Conservation (phyloP, 352 stramenopile genomes). For the Plasmopara halstedii region DNA sequence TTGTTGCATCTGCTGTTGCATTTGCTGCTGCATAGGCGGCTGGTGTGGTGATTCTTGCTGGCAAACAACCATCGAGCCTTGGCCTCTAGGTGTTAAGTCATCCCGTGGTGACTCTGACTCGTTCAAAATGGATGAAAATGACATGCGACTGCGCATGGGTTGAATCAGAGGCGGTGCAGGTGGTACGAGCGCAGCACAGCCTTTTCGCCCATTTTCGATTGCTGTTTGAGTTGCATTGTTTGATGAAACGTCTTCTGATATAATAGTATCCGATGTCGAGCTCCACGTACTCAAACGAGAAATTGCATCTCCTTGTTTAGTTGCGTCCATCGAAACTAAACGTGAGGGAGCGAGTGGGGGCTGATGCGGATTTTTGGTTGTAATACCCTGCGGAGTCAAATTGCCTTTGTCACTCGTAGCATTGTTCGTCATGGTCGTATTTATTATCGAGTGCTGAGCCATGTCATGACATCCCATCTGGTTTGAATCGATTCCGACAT, state of each 20-base stretch:
- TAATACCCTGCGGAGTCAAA: slow-evolving; percentile 4
- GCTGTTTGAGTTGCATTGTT: slow-evolving; percentile 1
- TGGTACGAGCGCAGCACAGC: slow-evolving; percentile 10
- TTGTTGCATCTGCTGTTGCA: slow-evolving; percentile 6
- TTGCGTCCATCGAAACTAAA: slow-evolving; percentile 22
- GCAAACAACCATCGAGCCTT: slow-evolving; percentile 31
- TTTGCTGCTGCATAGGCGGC: slow-evolving; percentile 10
- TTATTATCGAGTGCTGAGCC: slow-evolving; percentile 49
- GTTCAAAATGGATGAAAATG: slow-evolving; percentile 85
- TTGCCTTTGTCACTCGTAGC: slow-evolving; percentile 5
- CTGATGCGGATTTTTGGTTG: slow-evolving; percentile 17
- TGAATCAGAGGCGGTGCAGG: slow-evolving; percentile 14
- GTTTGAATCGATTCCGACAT: slow-evolving; percentile 6
- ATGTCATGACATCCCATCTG: slow-evolving; percentile 32
- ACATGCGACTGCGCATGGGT: slow-evolving; percentile 68
- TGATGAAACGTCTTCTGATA: slow-evolving; percentile 1
- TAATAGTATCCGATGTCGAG: slow-evolving; percentile 6
- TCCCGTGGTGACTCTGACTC: slow-evolving; percentile 71
- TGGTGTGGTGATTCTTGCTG: slow-evolving; percentile 30
- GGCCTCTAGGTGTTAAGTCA: slow-evolving; percentile 27
- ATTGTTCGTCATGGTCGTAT: slow-evolving; percentile 45
- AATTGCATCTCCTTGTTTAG: slow-evolving; percentile 9
- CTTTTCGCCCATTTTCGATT: slow-evolving; percentile 6
- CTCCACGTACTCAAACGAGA: slow-evolving; percentile 15
- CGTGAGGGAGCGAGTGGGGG: slow-evolving; percentile 12